Evolutionary conservation across 768 basidiomycete genomes (phyloP), one percentile per base, ranked within the genome.

Genomic region (Tricholoma saponaceum): DNA sequence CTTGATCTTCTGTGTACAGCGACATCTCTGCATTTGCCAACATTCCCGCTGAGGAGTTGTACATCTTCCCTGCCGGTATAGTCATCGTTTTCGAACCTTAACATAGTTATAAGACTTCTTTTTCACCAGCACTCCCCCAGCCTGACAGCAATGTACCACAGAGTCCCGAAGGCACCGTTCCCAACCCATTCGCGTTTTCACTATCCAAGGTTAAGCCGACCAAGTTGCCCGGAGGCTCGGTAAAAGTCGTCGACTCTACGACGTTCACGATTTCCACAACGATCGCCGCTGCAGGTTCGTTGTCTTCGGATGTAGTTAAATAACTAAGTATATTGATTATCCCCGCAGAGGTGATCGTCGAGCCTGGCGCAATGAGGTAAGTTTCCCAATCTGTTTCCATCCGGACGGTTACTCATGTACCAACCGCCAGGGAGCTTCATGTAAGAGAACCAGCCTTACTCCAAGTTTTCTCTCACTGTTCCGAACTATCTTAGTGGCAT

Each of bases 321-420:
- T 9, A 18, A 16, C 47, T 49, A n/a, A 49, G 1, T 9, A n/a
- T 18, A 39, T 14, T 51, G 10, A 58, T 32, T 10, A 22, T 26
- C 12, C 14, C 14, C 49, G 1, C 22, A 67, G 82, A 84, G 66
- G 79, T 86, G 9, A 81, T 77, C 12, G 78, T 86, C 16, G 75
- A 81, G 51, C 81, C 82, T 10, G 83, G 83, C 44, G 82, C 77
- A 46, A 80, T 84, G 62, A 72, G 83, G 80, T 75, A 57, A 49
- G 67, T 57, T 41, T 20, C 35, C 16, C 9, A 37, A 12, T 51
- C 35, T 46, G 18, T 61, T 47, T 5, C 16, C 0, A 8, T 22
- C 51, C 44, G 2, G 26, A 30, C 23, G 23, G 9, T 44, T 25
- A 44, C 44, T 54, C 12, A 54, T n/a, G n/a, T 23, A 30, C 8